A percentile compares a stretch with the other conserved stretches of the same genome.
These are phyloP conservation scores for Agrocybe praecox DNA, from an alignment of 768 basidiomycete species.

Conservation along the genomic window DNA sequence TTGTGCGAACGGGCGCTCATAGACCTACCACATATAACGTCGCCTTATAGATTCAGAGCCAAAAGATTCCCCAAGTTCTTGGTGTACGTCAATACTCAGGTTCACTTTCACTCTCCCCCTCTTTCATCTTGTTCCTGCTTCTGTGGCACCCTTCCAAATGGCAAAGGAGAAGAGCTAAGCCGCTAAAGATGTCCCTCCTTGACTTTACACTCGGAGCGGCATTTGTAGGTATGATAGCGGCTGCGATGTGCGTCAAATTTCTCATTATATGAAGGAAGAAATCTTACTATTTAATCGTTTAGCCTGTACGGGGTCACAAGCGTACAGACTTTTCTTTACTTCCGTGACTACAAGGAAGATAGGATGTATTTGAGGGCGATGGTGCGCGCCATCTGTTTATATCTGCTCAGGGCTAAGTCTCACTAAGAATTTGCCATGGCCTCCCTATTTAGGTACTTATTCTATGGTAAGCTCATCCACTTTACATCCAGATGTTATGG, in stretches of 20 bases:
- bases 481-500: not conserved
- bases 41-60: no score
- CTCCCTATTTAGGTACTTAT: not conserved
- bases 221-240: not conserved
- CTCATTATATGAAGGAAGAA: not conserved
- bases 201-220: not conserved
- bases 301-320: slow-evolving; percentile 16
- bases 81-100: no score
- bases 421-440: not conserved
- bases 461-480: not conserved
- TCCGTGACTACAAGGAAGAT: slow-evolving; percentile 8
- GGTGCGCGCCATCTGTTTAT: not conserved
- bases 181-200: not conserved
- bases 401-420: not conserved
- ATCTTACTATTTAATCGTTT: not conserved
- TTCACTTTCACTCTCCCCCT: no score
- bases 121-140: no score
- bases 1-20: no score
- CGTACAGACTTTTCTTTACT: slow-evolving; percentile 16
- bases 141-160: no score
- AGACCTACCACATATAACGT: no score
- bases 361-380: not conserved
- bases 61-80: no score
- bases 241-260: not conserved
- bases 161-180: no score